Evolutionary conservation across 495 filamentous ascomycete species (phyloP), one percentile per base, ranked within the genome.

Genomic region (Letharia columbiana): DNA sequence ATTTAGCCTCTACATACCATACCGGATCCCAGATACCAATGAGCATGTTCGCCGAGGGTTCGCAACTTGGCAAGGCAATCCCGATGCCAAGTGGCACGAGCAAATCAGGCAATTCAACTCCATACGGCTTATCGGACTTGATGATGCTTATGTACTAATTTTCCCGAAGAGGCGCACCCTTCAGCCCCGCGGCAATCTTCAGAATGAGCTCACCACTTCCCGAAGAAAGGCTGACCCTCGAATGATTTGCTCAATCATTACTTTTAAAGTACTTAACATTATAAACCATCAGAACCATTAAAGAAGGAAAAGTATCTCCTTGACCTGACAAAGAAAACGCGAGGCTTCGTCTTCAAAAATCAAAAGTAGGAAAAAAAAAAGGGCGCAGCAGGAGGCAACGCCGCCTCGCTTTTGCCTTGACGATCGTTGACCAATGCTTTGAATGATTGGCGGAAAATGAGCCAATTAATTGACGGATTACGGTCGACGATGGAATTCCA

Each of bases 161-260:
- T 37, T n/a, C 31, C 54, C 54, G 54, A 57, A 57, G 54, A 37
- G 54, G 31, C 31, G 54, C 54, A 57, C 15, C 17, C 33, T 54
- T 15, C 12, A 12, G 45, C 18, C 12, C 12, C 50, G 50, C 50
- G 50, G 50, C 50, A 54, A 54, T 54, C 50, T 33, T 11, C 28
- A 57, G 54, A 20, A 57, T 57, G 54, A 57, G 54, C 54, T 57
- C 54, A 57, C 54, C 54, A 57, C 54, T 57, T 57, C 54, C 54
- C 54, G 33, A 23, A 37, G 15, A 37, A 57, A 2, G 7, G 54
- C 33, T 35, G 54, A 37, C 54, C 12, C 15, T 37, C 17, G 54
- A 3, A 56, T 56, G 4, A 17, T 56, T 35, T 0, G 28, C 13
- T 9, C 52, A 28, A 28, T 28, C 23, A 28, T 28, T 28, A 28